phyloP scores from a whole-genome alignment of 2,329 filamentous ascomycete genomes.

The Diaporthe citri region DNA sequence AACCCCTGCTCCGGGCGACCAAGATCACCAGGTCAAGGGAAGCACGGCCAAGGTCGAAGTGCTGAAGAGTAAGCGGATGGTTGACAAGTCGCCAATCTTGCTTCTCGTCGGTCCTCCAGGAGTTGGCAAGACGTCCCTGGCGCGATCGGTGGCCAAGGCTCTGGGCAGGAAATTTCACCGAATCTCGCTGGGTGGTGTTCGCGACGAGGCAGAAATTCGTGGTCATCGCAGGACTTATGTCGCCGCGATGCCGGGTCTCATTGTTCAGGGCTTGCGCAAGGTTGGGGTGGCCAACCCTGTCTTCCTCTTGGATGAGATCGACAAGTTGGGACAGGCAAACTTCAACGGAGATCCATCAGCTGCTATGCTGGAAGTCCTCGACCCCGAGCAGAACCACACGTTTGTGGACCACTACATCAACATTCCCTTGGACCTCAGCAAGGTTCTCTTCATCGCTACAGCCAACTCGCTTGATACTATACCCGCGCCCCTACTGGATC shows the following conservation, averaged over 20 bases:
- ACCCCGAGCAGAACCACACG: conserved; percentile 95
- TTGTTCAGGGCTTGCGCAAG: conserved; percentile 94
- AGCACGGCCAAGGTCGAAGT: conserved; percentile 77
- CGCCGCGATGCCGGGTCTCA: conserved; percentile 96
- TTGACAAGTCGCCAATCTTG: conserved; percentile 96
- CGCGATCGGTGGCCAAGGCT: conserved; percentile 91
- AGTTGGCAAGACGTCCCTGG: conserved; percentile 95
- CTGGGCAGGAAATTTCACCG: conserved; percentile 96
- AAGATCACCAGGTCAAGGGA: conserved; percentile 54
- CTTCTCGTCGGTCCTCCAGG: conserved; percentile 93
- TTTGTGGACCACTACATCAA: conserved; percentile 98
- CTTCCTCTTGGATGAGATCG: conserved; percentile 95
- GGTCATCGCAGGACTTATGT: conserved; percentile 97
- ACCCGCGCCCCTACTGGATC: conserved; percentile 90
- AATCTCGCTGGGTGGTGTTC: conserved; percentile 94
- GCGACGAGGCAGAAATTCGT: conserved; percentile 96
- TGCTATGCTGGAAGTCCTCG: conserved; percentile 97
- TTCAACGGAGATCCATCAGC: conserved; percentile 96
- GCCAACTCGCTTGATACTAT: conserved; percentile 97
- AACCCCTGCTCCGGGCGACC: neutral
- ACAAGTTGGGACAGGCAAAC: conserved; percentile 92
- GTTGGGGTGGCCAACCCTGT: conserved; percentile 96
- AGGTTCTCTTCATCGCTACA: conserved; percentile 97
- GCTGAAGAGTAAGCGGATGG: conserved; percentile 84
- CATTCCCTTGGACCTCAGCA: conserved; percentile 94